A percentile compares a stretch with the other conserved stretches of the same genome.
Evolutionary conservation across 192 early-diverging fungal species (phyloP).

Genomic region (Gryganskiella cystojenkinii): DNA sequence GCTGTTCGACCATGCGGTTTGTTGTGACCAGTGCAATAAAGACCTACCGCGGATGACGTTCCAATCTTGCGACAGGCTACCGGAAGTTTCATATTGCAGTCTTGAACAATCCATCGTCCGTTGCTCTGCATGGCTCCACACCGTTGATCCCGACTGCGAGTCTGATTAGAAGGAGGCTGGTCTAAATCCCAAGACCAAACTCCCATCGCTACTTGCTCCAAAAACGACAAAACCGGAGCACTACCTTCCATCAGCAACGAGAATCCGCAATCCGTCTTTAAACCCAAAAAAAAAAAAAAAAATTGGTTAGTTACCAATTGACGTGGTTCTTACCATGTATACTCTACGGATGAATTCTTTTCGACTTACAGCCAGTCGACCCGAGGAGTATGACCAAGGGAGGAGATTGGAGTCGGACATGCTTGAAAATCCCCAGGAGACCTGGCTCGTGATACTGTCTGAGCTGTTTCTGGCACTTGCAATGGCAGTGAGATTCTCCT

Average conservation of each 20-base stretch:
- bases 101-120: conserved; percentile 41
- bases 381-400: conserved; percentile 26
- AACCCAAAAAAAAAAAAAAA: neutral
- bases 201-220: conserved; percentile 38
- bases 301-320: neutral
- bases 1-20: no score
- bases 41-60: conserved; percentile 18
- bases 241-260: conserved; percentile 11
- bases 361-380: conserved; percentile 33
- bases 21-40: neutral
- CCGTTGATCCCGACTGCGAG: conserved; percentile 15
- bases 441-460: neutral
- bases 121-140: conserved; percentile 50
- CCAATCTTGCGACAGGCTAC: conserved; percentile 39
- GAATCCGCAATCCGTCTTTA: conserved; percentile 32
- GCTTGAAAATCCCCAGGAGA: conserved; percentile 36
- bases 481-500: neutral
- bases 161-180: conserved; percentile 30
- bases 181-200: conserved; percentile 53
- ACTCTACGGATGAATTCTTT: no score
- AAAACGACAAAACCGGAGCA: conserved; percentile 8
- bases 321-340: no score
- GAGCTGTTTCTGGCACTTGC: neutral
- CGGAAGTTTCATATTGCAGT: conserved; percentile 42
- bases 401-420: conserved; percentile 29